Conservation (phyloP, 805 yeast genomes). For the Cyberlindnera amylophila region DNA sequence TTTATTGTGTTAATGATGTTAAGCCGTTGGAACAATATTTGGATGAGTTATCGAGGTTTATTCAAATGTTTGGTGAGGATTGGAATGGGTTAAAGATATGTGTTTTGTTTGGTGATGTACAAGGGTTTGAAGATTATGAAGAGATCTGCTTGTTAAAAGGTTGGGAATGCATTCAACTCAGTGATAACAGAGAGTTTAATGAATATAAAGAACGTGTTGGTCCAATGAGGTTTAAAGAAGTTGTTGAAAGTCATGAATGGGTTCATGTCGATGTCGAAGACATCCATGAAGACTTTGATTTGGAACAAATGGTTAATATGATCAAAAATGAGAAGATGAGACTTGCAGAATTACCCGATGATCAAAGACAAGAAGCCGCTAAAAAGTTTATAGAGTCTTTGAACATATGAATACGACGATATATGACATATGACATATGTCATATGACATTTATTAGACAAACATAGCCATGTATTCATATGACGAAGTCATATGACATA, state of each 20-base stretch:
- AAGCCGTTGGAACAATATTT: not conserved
- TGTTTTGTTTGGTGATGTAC: slow-evolving; percentile 29
- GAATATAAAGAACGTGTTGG: slow-evolving; percentile 44
- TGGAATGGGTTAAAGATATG: slow-evolving; percentile 20
- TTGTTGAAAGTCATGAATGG: slow-evolving; percentile 51
- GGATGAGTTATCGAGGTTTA: too few species aligned
- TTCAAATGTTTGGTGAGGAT: not conserved
- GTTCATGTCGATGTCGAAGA: not conserved
- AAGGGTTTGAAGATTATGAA: slow-evolving; percentile 31
- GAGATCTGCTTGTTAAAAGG: slow-evolving; percentile 34
- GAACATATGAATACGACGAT: slow-evolving; percentile 9
- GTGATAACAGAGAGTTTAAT: slow-evolving; percentile 33
- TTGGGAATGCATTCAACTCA: slow-evolving; percentile 38
- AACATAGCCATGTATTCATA: too few species aligned
- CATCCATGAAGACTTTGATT: slow-evolving; percentile 6
- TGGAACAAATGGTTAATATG: slow-evolving; percentile 10
- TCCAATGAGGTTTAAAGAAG: slow-evolving; percentile 38
- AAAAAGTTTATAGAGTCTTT: slow-evolving; percentile 13
- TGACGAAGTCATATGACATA: too few species aligned
- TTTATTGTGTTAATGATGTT: slow-evolving; percentile 17
- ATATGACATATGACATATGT: too few species aligned
- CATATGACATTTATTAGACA: too few species aligned
- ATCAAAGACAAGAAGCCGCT: slow-evolving; percentile 13
- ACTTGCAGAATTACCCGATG: slow-evolving; percentile 8
- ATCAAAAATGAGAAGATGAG: slow-evolving; percentile 10